A percentile compares a stretch with the other conserved stretches of the same genome.
Evolutionary conservation across 139 green algal genomes (phyloP).

Genomic region (Tetraselmis chui): DNA sequence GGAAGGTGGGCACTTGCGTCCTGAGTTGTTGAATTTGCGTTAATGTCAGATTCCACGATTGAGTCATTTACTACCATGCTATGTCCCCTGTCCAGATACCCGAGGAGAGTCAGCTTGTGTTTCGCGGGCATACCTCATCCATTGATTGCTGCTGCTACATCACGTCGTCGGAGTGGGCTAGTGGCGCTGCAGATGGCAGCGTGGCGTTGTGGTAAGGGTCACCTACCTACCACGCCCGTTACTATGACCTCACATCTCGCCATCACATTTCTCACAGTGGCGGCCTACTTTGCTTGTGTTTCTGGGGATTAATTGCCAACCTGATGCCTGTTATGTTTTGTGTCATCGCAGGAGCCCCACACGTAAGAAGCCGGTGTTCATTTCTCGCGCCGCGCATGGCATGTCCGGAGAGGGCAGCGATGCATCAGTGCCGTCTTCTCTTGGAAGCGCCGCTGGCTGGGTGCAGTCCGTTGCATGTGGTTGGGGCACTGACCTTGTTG

Average conservation of each 20-base stretch:
- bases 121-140: slow-evolving; percentile 44
- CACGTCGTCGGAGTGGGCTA: slow-evolving; percentile 73
- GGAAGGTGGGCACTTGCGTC: slow-evolving; percentile 56
- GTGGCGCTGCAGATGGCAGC: slow-evolving; percentile 58
- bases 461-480: slow-evolving; percentile 67
- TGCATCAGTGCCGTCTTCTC: background rate
- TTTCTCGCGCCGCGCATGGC: slow-evolving; percentile 36
- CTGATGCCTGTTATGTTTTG: slow-evolving; percentile 29
- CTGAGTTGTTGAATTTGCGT: slow-evolving; percentile 1
- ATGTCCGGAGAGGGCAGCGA: background rate
- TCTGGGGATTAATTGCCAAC: too few relatives aligned
- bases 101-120: slow-evolving; percentile 94
- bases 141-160: slow-evolving; percentile 62
- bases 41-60: too few relatives aligned
- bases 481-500: slow-evolving; percentile 65
- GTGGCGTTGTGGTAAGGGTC: slow-evolving; percentile 48
- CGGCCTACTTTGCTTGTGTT: too few relatives aligned
- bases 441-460: slow-evolving; percentile 45
- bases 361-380: slow-evolving; percentile 66
- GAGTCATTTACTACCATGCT: too few relatives aligned
- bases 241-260: too few relatives aligned
- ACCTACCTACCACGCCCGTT: too few relatives aligned
- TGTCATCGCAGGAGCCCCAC: slow-evolving; percentile 38
- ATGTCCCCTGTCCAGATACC: slow-evolving; percentile 54
- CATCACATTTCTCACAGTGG: too few relatives aligned